Conservation (phyloP, 2,329 filamentous ascomycete species). For the Fusarium concolor region DNA sequence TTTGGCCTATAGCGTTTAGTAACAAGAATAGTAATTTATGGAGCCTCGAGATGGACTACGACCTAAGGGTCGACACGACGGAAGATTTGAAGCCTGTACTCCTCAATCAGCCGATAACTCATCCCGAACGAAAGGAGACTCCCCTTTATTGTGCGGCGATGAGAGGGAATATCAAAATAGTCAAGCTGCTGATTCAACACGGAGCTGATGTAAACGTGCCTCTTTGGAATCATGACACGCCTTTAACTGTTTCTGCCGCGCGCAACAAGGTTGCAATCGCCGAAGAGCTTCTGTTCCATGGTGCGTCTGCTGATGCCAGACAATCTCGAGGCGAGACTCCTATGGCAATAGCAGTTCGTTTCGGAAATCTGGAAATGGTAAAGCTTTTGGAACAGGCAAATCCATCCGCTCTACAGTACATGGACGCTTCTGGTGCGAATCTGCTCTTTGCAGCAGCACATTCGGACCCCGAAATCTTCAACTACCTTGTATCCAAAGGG, state of each 20-base stretch:
- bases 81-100: neutral
- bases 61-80: fast-evolving
- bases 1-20: too few species aligned
- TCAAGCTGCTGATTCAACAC: neutral
- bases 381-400: neutral
- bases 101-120: neutral
- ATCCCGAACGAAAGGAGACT: neutral
- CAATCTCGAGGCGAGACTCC: neutral
- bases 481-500: neutral
- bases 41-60: too few species aligned
- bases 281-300: neutral
- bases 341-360: neutral
- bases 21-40: too few species aligned
- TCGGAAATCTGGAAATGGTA: neutral
- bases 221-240: fast-evolving
- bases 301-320: neutral
- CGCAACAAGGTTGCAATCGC: fast-evolving
- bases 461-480: neutral
- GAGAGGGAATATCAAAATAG: neutral
- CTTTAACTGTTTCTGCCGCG: neutral
- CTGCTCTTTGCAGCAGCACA: too few species aligned
- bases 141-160: neutral
- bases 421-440: too few species aligned
- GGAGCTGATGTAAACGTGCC: neutral
- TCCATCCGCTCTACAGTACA: neutral